A percentile compares a stretch with the other conserved stretches of the same genome.
These are phyloP conservation scores for Musa beccarii DNA, from an alignment of 176 grass and related monocot species.

Conservation along the genomic window DNA sequence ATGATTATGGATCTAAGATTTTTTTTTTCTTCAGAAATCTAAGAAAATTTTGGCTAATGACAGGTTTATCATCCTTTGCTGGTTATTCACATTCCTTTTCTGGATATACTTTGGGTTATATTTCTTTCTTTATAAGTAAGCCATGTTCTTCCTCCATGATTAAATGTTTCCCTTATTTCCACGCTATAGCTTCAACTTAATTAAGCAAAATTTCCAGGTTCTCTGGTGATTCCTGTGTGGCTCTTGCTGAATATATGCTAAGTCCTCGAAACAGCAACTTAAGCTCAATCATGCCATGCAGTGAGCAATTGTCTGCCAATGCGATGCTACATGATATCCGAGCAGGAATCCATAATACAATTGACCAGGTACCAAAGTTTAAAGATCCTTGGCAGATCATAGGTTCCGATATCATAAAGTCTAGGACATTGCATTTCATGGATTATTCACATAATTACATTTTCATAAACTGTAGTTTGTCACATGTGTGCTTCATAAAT, in stretches of 20 bases:
- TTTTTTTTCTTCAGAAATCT: background rate
- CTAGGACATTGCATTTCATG: no score
- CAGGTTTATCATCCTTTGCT: slow-evolving; percentile 65
- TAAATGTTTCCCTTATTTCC: background rate
- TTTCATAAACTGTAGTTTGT: no score
- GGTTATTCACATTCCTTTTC: slow-evolving; percentile 58
- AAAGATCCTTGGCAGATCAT: no score
- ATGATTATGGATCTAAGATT: background rate
- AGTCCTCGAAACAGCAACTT: slow-evolving; percentile 73
- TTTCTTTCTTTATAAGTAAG: slow-evolving; percentile 70
- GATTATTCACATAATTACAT: no score
- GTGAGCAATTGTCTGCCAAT: slow-evolving; percentile 30
- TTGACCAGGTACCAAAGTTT: slow-evolving; percentile 43
- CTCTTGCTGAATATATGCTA: slow-evolving; percentile 70
- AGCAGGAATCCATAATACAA: slow-evolving; percentile 59
- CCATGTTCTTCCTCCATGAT: background rate
- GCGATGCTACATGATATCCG: slow-evolving; percentile 46
- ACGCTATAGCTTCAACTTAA: background rate
- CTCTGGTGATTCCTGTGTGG: slow-evolving; percentile 56
- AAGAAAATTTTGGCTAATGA: slow-evolving; percentile 14
- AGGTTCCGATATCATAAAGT: no score
- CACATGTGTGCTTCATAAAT: no score
- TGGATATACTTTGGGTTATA: slow-evolving; percentile 84
- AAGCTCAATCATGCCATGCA: slow-evolving; percentile 69
- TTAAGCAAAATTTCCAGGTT: slow-evolving; percentile 31